Evolutionary conservation across 306 rosid genomes (phyloP).

Genomic region (Mucuna pruriens): DNA sequence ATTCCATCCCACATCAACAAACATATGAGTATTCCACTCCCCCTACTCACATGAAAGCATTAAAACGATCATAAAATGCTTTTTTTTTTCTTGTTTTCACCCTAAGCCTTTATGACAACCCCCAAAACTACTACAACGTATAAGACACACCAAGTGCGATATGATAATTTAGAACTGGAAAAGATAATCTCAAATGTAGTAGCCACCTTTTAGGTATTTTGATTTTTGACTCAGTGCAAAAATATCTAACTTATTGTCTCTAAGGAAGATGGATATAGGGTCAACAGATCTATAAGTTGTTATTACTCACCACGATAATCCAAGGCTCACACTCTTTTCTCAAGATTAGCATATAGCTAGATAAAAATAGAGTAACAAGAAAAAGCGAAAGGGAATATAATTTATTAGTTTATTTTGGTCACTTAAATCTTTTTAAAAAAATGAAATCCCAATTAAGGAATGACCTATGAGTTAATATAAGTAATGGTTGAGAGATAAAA

Average conservation of each 20-base stretch:
- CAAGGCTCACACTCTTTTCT: neutral
- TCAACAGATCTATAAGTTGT: no score
- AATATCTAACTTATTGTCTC: neutral
- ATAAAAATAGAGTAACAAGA: neutral
- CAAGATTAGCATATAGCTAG: neutral
- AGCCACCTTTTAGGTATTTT: no score
- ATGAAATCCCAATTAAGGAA: no score
- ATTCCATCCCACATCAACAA: neutral
- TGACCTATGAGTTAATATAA: no score
- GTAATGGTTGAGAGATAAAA: no score
- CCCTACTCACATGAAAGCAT: no score
- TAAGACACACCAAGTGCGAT: neutral
- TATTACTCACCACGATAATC: neutral
- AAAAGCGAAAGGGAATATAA: neutral
- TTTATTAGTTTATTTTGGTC: neutral
- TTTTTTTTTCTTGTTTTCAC: neutral
- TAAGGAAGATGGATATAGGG: neutral
- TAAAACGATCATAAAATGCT: neutral
- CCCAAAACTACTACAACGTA: neutral
- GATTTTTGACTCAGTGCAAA: no score
- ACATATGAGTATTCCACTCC: no score
- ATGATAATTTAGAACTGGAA: neutral
- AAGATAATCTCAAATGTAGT: neutral
- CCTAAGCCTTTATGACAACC: neutral
- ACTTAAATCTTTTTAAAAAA: neutral